Evolutionary conservation across 225 moss, liverwort and hornwort species (phyloP), one percentile per base, ranked within the genome.

Genomic region (Polytrichum commune): DNA sequence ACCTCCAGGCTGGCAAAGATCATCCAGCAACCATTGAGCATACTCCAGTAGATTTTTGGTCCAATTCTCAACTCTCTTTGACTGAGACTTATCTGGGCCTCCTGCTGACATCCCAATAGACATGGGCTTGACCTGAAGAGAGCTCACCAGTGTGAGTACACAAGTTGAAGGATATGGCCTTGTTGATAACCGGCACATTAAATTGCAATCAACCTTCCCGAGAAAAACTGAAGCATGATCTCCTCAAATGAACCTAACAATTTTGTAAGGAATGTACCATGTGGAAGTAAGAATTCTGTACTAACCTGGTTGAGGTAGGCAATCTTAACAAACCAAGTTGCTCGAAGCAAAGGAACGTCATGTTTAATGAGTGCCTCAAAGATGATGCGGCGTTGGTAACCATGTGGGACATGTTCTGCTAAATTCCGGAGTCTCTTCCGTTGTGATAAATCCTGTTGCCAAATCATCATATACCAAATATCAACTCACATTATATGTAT

Each of bases 321-420:
- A 72, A 98, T 90, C 83, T 95, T 98, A 79, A 98, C 81, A 38
- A 95, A 98, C 98, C 98, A 98, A 62, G 95, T 95, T 57, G 98
- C 90, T 67, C 98, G 93, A 61, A 98, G 79, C 73, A 91, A 57
- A 18, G 98, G 98, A 53, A 98, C 91, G 26, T 93, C 90, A 85
- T 93, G 91, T 71, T 90, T 95, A 74, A 93, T 89, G 66, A 95
- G 92, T 63, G 90, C 83, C 74, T 98, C 98, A 82, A 98, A 91
- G 53, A 98, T 85, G 30, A 82, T 67, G 24, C 91, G 94, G 54
- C 91, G 90, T 73, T 92, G 90, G 72, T 85, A 93, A 16, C 89
- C 95, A 78, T 83, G 88, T 63, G 98, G 98, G 29, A 95, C 95
- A 76, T 95, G 91, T 67, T 98, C 98, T 2, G 95, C 91, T 66